Percentiles rank a stretch among this genome's conserved stretches.
Conservation (phyloP, 306 rosid species). For the Sicyos baderoa region DNA sequence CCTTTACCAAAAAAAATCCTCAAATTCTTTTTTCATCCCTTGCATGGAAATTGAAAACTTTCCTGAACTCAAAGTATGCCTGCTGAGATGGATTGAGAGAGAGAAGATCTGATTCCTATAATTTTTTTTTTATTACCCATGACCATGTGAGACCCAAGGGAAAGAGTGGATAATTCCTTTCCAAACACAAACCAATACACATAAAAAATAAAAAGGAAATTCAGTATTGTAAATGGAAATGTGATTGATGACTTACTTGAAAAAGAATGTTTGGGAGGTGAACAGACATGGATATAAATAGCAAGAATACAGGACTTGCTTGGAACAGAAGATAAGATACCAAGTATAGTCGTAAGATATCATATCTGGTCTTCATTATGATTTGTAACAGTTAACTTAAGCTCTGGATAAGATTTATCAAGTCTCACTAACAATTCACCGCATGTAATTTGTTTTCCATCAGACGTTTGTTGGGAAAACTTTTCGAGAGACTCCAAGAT, state of each 20-base stretch:
- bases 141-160: background rate
- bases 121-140: background rate
- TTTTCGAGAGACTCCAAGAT: conserved; percentile 48
- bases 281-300: background rate
- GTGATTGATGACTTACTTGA: conserved; percentile 8
- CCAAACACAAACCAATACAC: background rate
- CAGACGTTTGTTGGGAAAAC: conserved; percentile 34
- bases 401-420: conserved; percentile 42
- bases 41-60: background rate
- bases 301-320: conserved; percentile 1
- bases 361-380: background rate
- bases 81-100: background rate
- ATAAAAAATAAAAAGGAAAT: too few species aligned
- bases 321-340: background rate
- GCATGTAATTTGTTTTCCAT: conserved; percentile 40
- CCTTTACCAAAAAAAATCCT: too few species aligned
- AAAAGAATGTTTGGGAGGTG: background rate
- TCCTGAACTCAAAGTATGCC: background rate
- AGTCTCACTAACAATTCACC: conserved; percentile 44
- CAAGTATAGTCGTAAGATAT: background rate
- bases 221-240: background rate
- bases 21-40: background rate
- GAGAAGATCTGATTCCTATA: background rate
- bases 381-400: conserved; percentile 27
- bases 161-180: background rate